Base-by-base conservation (phyloP, 257 asterid genomes). In the Petrea volubilis region DNA sequence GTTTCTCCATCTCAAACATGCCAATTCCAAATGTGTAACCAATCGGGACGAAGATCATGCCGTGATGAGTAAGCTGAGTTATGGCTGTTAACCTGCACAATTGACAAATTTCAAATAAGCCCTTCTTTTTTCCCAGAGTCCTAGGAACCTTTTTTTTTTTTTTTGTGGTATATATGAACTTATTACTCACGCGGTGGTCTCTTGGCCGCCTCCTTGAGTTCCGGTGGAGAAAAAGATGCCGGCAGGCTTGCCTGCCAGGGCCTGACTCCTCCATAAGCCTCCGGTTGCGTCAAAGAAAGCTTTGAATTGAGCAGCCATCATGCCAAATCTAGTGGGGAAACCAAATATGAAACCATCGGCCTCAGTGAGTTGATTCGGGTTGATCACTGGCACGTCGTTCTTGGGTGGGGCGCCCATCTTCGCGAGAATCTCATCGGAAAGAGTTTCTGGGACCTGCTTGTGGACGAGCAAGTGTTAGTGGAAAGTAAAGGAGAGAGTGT, bases 151-250 rank as follows among this genome's bases (percentile, higher is more conserved):
- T n/a, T n/a, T n/a, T n/a, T n/a, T n/a, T n/a, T n/a, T n/a, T n/a
- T n/a, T n/a, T n/a, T n/a, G n/a, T n/a, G n/a, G n/a, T n/a, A n/a
- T n/a, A n/a, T 49, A 17, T 10, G 11, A 60, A 69, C 80, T 73
- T 56, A n/a, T n/a, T n/a, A n/a, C n/a, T n/a, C n/a, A 85, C 87
- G 87, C 40, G 1, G 90, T 85, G 14, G 87, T 85, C 51, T 85
- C 90, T 29, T 87, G 90, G 2, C 93, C 90, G 5, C 88, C 90
- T 5, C 87, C 90, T 61, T 82, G 88, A 20, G 93, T 77, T 43
- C 81, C 90, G 3, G 86, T 84, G 80, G 84, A 71, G 65, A 28
- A 82, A 71, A 87, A 87, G 56, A 87, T 29, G 2, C 90, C 88
- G 5, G 88, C 85, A 0, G 90, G 87, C 58, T 86, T 86, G 20